Evolutionary conservation across 2,329 filamentous ascomycete species (phyloP).

Genomic region (Fusarium armeniacum): DNA sequence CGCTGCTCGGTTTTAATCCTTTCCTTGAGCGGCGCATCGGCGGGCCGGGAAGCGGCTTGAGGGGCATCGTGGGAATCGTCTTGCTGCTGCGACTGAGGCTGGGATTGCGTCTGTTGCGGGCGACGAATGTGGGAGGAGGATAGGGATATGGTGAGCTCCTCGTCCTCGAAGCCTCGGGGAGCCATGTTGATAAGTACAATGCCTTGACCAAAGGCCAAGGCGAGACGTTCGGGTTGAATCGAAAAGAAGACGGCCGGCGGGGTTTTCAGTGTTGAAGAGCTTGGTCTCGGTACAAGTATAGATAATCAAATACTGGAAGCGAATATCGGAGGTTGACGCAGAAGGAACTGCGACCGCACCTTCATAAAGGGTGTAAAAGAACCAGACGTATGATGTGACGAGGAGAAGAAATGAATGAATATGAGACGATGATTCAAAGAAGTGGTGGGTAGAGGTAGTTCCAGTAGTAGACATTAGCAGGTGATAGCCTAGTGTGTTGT

Average conservation of each 20-base stretch:
- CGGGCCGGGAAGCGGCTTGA: constrained; percentile 51
- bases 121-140: constrained; percentile 75
- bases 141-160: constrained; percentile 85
- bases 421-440: constrained; percentile 31
- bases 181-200: constrained; percentile 58
- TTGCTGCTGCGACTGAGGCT: constrained; percentile 46
- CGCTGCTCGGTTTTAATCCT: constrained; percentile 80
- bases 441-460: constrained; percentile 19
- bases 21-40: constrained; percentile 56
- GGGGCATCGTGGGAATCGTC: constrained; percentile 46
- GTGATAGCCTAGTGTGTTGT: neutral
- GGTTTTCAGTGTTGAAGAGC: constrained; percentile 26
- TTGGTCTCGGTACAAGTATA: constrained; percentile 3
- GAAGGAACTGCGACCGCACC: neutral
- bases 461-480: constrained; percentile 3
- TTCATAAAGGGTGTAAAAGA: neutral
- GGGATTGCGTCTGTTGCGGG: constrained; percentile 52
- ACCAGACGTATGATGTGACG: neutral
- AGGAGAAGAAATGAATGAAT: constrained; percentile 11
- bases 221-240: constrained; percentile 20
- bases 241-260: constrained; percentile 32
- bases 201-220: constrained; percentile 38
- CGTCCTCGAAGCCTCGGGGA: constrained; percentile 77
- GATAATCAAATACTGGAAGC: constrained; percentile 8
- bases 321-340: constrained; percentile 2